phyloP scores from a whole-genome alignment of 441 rosid genomes.

The Macaranga tanarius region DNA sequence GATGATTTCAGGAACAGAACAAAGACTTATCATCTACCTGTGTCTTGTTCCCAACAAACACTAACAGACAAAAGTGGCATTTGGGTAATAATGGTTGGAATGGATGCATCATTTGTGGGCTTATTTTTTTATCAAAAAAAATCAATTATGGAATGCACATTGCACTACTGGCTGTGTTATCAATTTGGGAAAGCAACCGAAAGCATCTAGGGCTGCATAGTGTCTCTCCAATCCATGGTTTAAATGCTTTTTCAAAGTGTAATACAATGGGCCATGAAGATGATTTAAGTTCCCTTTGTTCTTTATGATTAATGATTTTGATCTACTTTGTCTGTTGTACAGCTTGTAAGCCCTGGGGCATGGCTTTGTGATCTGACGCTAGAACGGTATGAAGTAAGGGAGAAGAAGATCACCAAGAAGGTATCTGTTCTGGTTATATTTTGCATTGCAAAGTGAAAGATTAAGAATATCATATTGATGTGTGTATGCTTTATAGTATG shows the following conservation, averaged over 20 bases:
- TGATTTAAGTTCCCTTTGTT: too few relatives aligned
- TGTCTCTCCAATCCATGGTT: too few relatives aligned
- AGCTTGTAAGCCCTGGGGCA: constrained; percentile 72
- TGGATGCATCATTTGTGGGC: neutral
- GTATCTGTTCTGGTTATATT: constrained; percentile 23
- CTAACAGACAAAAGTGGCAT: neutral
- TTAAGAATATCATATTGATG: neutral
- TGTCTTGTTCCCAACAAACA: neutral
- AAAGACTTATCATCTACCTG: neutral
- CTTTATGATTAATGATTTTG: too few relatives aligned
- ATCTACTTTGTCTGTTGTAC: neutral
- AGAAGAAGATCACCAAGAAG: constrained; percentile 75
- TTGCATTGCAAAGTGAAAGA: neutral
- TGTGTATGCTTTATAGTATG: neutral
- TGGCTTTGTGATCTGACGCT: constrained; percentile 77
- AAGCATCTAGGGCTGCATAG: too few relatives aligned
- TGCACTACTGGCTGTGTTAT: neutral
- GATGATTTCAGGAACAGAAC: neutral
- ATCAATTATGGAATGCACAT: neutral
- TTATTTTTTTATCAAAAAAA: neutral
- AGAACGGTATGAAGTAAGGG: constrained; percentile 72
- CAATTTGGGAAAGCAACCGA: too few relatives aligned
- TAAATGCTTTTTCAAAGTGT: too few relatives aligned
- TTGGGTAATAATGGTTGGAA: too few relatives aligned
- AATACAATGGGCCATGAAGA: too few relatives aligned